Conservation (phyloP, 2,329 filamentous ascomycete genomes). For the Cladophialophora immunda region DNA sequence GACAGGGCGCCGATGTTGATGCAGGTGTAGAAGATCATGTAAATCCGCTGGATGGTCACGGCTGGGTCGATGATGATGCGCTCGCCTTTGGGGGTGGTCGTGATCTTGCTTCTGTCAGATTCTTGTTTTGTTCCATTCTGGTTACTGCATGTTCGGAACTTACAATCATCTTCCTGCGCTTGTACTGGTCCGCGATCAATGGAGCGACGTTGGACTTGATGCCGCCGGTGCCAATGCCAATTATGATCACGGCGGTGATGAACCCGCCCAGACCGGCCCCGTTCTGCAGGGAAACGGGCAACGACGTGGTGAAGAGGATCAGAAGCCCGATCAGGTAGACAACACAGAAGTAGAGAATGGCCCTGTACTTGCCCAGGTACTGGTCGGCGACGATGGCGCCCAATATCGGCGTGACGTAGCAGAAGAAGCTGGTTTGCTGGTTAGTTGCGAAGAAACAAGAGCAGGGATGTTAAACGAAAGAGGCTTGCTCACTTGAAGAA, state of each 20-base stretch:
- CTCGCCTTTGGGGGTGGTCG: constrained; percentile 56
- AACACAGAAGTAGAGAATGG: constrained; percentile 64
- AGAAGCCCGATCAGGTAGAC: constrained; percentile 67
- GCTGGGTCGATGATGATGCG: constrained; percentile 72
- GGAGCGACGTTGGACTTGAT: constrained; percentile 73
- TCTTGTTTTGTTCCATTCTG: background rate
- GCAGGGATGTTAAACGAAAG: constrained; percentile 44
- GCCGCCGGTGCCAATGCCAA: constrained; percentile 72
- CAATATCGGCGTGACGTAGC: constrained; percentile 66
- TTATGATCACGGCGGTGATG: constrained; percentile 65
- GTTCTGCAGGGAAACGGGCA: constrained; percentile 60
- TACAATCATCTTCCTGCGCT: constrained; percentile 61
- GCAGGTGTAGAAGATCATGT: constrained; percentile 78
- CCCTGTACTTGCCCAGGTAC: constrained; percentile 69
- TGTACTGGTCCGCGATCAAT: constrained; percentile 72
- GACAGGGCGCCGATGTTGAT: constrained; percentile 79
- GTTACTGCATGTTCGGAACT: background rate
- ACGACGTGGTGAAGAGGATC: constrained; percentile 64
- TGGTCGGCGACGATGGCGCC: constrained; percentile 68
- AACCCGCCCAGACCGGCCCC: constrained; percentile 65
- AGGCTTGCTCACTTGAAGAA: constrained; percentile 62
- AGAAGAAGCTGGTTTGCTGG: constrained; percentile 63
- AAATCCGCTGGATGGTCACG: constrained; percentile 72
- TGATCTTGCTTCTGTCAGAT: constrained; percentile 40
- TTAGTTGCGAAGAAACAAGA: constrained; percentile 52